Evolutionary conservation across 768 basidiomycete genomes (phyloP).

Genomic region (Trametes gibbosa): DNA sequence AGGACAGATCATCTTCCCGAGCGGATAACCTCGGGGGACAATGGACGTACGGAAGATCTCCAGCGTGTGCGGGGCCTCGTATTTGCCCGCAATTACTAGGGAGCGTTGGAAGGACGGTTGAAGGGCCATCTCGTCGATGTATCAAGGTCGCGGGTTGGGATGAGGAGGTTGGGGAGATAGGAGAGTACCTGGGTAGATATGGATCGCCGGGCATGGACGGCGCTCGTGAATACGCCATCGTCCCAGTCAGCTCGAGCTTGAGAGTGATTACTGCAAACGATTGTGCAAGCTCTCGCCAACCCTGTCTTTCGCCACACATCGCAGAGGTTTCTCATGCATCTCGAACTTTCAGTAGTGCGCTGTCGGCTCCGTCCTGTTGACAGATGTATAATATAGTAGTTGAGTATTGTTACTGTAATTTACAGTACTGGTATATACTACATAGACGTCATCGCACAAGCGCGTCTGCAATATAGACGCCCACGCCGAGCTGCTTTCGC

Average conservation of each 20-base stretch:
- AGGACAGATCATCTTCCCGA: background rate
- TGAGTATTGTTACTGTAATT: no score
- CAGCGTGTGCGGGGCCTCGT: slow-evolving; percentile 68
- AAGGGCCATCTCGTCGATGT: slow-evolving; percentile 57
- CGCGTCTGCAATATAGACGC: background rate
- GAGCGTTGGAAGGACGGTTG: slow-evolving; percentile 65
- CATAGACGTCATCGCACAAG: background rate
- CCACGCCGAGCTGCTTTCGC: background rate
- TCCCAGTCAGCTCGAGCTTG: background rate
- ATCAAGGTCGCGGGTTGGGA: background rate
- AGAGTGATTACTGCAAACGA: background rate
- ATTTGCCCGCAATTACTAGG: slow-evolving; percentile 57
- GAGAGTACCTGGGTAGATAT: background rate
- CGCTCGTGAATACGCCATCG: slow-evolving; percentile 1
- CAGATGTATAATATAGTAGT: no score
- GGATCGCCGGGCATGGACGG: background rate
- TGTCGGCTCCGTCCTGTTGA: no score
- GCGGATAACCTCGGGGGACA: background rate
- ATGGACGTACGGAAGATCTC: slow-evolving; percentile 67
- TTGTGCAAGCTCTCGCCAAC: slow-evolving; percentile 3
- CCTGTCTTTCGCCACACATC: background rate
- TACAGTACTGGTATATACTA: no score
- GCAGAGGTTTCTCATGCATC: no score
- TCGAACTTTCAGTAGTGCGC: no score
- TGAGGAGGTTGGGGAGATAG: background rate